phyloP scores from a whole-genome alignment of 2,329 filamentous ascomycete genomes.

The Aspergillus sergii region DNA sequence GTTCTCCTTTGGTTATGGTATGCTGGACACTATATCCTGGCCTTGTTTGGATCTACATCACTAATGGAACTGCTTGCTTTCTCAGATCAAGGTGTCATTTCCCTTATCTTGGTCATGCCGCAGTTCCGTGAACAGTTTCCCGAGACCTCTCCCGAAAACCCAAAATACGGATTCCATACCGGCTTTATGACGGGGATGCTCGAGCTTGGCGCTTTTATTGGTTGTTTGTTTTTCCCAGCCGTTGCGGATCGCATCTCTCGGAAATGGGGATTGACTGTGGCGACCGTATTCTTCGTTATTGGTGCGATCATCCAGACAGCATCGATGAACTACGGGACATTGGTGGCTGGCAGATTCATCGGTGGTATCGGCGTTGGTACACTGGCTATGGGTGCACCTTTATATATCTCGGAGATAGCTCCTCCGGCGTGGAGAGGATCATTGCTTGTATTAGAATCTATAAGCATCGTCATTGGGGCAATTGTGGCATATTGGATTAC shows the following conservation, averaged over 20 bases:
- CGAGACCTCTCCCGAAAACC: conserved; percentile 38
- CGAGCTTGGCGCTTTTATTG: conserved; percentile 34
- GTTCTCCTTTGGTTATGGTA: conserved; percentile 46
- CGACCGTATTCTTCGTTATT: conserved; percentile 41
- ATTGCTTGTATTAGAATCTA: conserved; percentile 24
- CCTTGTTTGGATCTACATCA: neutral
- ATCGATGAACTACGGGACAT: conserved; percentile 26
- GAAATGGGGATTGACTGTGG: conserved; percentile 43
- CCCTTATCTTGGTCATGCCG: conserved; percentile 50
- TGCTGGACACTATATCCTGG: neutral
- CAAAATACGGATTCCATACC: conserved; percentile 30
- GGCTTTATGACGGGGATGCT: conserved; percentile 51
- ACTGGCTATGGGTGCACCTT: conserved; percentile 46
- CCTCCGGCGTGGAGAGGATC: conserved; percentile 29
- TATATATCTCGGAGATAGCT: conserved; percentile 54
- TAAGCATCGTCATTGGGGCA: conserved; percentile 29
- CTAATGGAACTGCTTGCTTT: neutral
- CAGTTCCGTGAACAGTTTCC: conserved; percentile 49
- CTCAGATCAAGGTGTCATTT: conserved; percentile 34
- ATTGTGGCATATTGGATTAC: conserved; percentile 40
- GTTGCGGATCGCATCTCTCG: conserved; percentile 42
- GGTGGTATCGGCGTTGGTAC: conserved; percentile 42
- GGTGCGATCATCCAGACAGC: conserved; percentile 47
- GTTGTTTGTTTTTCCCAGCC: conserved; percentile 44
- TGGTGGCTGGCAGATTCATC: conserved; percentile 39